Conservation (phyloP, 208 protist genomes). For the Leishmania tropica region DNA sequence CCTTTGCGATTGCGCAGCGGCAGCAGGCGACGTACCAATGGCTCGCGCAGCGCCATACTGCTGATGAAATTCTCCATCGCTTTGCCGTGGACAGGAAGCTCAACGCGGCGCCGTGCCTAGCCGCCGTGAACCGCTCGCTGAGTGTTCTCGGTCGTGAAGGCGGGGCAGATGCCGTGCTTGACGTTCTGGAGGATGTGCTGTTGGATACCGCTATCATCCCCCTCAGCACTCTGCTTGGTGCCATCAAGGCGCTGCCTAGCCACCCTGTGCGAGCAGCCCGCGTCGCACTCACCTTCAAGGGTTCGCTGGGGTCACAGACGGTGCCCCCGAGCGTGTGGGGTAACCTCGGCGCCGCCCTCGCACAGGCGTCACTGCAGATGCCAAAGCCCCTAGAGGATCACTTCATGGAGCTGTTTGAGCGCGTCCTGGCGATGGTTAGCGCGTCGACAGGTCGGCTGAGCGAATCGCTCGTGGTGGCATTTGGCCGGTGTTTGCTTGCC, state of each 20-base stretch:
- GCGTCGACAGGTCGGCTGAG: constrained; percentile 41
- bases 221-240: constrained; percentile 44
- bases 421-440: constrained; percentile 54
- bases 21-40: constrained; percentile 69
- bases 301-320: constrained; percentile 17
- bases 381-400: constrained; percentile 46
- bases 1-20: constrained; percentile 62
- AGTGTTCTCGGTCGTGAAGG: constrained; percentile 38
- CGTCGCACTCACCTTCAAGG: constrained; percentile 44
- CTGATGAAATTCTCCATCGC: constrained; percentile 58
- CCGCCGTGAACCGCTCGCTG: constrained; percentile 54
- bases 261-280: constrained; percentile 39
- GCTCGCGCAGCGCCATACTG: constrained; percentile 44
- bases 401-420: constrained; percentile 69
- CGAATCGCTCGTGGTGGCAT: constrained; percentile 57
- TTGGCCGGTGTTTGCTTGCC: constrained; percentile 65
- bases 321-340: constrained; percentile 41
- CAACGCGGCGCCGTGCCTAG: constrained; percentile 53
- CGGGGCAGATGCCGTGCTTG: constrained; percentile 37
- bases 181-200: constrained; percentile 56
- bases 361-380: constrained; percentile 48
- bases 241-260: constrained; percentile 32
- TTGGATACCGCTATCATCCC: constrained; percentile 36
- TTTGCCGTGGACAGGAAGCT: constrained; percentile 70
- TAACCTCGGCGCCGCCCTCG: constrained; percentile 37